Evolutionary conservation across 805 yeast genomes (phyloP).

Genomic region (Teunomyces funiuensis): DNA sequence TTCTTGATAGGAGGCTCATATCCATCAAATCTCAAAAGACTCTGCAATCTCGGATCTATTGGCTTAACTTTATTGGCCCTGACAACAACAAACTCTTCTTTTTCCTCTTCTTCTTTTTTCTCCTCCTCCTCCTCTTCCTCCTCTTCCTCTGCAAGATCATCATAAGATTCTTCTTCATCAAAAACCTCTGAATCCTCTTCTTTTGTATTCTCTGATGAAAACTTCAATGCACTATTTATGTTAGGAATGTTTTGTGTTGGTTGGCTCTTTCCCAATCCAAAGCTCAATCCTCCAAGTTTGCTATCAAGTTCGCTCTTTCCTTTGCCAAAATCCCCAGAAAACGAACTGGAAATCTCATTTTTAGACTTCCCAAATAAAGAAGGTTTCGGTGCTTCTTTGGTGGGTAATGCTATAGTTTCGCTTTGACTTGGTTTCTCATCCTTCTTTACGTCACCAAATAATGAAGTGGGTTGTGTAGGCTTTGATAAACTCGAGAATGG

Average conservation of each 20-base stretch:
- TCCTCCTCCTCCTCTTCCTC: constrained; percentile 8
- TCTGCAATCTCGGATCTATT: not conserved
- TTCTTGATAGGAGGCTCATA: constrained; percentile 6
- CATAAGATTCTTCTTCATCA: constrained; percentile 1
- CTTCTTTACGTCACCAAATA: not conserved
- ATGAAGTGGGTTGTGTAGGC: not conserved
- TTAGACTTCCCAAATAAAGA: not conserved
- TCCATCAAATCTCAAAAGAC: constrained; percentile 18
- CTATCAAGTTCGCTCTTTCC: too few relatives aligned
- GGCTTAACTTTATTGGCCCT: not conserved
- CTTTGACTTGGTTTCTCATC: too few relatives aligned
- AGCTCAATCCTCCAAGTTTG: too few relatives aligned
- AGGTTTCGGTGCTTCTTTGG: not conserved
- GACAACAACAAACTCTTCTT: constrained; percentile 8
- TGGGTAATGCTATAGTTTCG: too few relatives aligned
- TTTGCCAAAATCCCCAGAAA: too few relatives aligned
- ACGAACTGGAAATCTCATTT: too few relatives aligned
- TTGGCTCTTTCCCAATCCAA: too few relatives aligned
- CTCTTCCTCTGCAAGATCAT: constrained; percentile 6
- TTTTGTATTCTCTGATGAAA: not conserved
- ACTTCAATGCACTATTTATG: not conserved
- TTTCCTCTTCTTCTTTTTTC: constrained; percentile 5
- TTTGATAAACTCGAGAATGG: constrained; percentile 12
- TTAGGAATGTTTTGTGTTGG: too few relatives aligned
- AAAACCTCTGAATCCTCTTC: not conserved